A percentile compares a stretch with the other conserved stretches of the same genome.
phyloP scores from a whole-genome alignment of 495 filamentous ascomycete genomes.

The Penicillium chermesinum region DNA sequence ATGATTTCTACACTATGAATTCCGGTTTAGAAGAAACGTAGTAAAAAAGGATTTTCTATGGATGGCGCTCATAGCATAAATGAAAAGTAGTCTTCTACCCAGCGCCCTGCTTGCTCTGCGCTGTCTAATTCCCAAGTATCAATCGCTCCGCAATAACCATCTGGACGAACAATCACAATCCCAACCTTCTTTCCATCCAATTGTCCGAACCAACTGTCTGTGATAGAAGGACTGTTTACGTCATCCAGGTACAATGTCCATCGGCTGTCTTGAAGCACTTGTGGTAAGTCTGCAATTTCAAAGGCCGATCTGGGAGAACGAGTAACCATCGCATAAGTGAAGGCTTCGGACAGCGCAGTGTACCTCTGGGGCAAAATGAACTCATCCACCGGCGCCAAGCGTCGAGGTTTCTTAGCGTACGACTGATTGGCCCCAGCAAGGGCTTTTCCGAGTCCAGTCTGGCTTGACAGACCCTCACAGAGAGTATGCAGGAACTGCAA shows the following conservation, averaged over 20 bases:
- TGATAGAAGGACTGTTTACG: conserved; percentile 48
- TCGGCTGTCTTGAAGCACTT: conserved; percentile 50
- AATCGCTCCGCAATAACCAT: conserved; percentile 62
- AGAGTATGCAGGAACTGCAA: conserved; percentile 49
- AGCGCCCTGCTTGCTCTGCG: conserved; percentile 42
- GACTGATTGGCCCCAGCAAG: conserved; percentile 46
- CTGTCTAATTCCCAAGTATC: conserved; percentile 45
- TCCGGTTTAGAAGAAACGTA: too few species aligned
- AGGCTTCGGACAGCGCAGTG: conserved; percentile 51
- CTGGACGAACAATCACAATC: conserved; percentile 59
- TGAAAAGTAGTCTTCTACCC: conserved; percentile 57
- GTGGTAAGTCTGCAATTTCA: conserved; percentile 57
- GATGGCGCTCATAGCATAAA: conserved; percentile 8
- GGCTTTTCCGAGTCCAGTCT: conserved; percentile 38
- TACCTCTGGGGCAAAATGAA: conserved; percentile 58
- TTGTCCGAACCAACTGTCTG: conserved; percentile 58
- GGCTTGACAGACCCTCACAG: conserved; percentile 35
- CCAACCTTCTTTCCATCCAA: conserved; percentile 46
- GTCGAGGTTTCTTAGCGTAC: conserved; percentile 48
- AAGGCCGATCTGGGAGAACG: conserved; percentile 50
- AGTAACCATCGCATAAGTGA: conserved; percentile 56
- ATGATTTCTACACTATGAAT: too few species aligned
- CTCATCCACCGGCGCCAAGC: conserved; percentile 46
- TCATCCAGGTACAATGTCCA: conserved; percentile 68
- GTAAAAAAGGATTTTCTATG: too few species aligned